These are phyloP conservation scores for Penicillium salamii DNA, from an alignment of 495 filamentous ascomycete species.

Conservation along the genomic window DNA sequence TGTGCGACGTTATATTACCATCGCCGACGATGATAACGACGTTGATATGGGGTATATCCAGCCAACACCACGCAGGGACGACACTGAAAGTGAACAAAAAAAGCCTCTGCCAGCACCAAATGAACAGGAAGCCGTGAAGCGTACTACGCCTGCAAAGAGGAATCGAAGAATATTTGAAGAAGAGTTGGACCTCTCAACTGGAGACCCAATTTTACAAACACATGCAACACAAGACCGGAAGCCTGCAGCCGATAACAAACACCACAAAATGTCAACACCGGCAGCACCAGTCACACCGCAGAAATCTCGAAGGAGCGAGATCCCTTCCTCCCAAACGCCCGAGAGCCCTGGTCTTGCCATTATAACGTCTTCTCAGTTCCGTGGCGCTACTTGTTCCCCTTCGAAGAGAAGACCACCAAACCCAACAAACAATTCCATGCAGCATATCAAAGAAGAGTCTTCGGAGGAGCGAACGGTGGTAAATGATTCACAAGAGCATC, in stretches of 20 bases:
- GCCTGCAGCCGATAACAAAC: not conserved
- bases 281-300: constrained; percentile 29
- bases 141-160: constrained; percentile 6
- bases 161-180: constrained; percentile 13
- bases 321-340: constrained; percentile 47
- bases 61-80: constrained; percentile 15
- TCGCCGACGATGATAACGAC: constrained; percentile 37
- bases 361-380: constrained; percentile 41
- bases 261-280: not conserved
- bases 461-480: not conserved
- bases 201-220: constrained; percentile 20
- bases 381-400: constrained; percentile 29
- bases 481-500: constrained; percentile 4
- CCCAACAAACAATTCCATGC: not conserved
- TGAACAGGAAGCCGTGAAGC: not conserved
- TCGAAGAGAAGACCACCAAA: constrained; percentile 16
- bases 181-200: constrained; percentile 26
- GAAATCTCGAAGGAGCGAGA: constrained; percentile 33
- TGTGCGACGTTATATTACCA: constrained; percentile 38
- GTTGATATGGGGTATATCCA: constrained; percentile 36
- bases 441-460: constrained; percentile 26
- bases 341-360: constrained; percentile 41
- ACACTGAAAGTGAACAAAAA: not conserved
- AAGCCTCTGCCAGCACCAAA: not conserved
- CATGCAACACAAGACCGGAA: constrained; percentile 11